Conservation (phyloP, 805 yeast species). For the Candida krabiensis region DNA sequence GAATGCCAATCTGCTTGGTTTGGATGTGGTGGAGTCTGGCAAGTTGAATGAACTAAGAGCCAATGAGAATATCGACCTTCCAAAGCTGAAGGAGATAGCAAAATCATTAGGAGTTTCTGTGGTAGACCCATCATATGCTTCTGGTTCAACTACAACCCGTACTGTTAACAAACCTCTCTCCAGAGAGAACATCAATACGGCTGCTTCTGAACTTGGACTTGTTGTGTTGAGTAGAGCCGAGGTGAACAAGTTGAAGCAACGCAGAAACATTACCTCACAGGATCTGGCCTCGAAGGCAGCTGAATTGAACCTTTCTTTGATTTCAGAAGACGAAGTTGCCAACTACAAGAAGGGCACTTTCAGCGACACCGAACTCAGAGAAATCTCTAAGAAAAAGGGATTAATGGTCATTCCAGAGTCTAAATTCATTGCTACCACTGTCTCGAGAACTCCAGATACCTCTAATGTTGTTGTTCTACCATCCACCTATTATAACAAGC, state of each 20-base stretch:
- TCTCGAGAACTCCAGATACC: conserved; percentile 53
- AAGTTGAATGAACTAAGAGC: conserved; percentile 15
- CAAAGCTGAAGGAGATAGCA: conserved; percentile 23
- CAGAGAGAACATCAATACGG: conserved; percentile 12
- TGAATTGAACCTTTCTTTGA: conserved; percentile 40
- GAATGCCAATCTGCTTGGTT: conserved; percentile 20
- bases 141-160: neutral
- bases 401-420: conserved; percentile 55
- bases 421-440: conserved; percentile 64
- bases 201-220: conserved; percentile 33
- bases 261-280: conserved; percentile 29
- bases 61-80: conserved; percentile 5
- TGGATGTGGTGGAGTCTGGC: conserved; percentile 14
- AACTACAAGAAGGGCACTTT: conserved; percentile 15
- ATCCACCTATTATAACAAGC: conserved; percentile 58
- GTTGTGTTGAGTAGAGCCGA: conserved; percentile 34
- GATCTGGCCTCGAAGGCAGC: conserved; percentile 39
- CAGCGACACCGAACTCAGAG: conserved; percentile 29
- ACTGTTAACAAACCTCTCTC: neutral
- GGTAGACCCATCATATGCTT: conserved; percentile 7
- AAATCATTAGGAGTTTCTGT: conserved; percentile 15
- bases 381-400: conserved; percentile 46
- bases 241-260: conserved; percentile 28
- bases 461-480: conserved; percentile 64
- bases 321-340: conserved; percentile 27